Percentiles rank a stretch among this genome's conserved stretches.
These are phyloP conservation scores for Penicillium bialowiezense DNA, from an alignment of 495 filamentous ascomycete genomes.

Conservation along the genomic window DNA sequence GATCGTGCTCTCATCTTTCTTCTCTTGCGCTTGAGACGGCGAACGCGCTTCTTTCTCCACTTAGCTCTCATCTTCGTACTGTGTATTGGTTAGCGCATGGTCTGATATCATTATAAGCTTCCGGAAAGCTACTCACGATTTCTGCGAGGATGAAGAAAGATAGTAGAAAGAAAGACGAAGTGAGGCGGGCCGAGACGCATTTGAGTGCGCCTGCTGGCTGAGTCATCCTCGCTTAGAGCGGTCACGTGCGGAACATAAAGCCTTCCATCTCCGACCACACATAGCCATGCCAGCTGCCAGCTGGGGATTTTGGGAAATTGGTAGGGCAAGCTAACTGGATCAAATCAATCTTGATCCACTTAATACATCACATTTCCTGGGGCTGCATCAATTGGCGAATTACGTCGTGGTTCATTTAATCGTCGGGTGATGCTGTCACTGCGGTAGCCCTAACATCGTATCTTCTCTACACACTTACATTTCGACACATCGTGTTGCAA, in stretches of 20 bases:
- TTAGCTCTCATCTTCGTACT: conserved; percentile 92
- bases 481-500: too few species aligned
- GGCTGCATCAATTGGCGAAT: background rate
- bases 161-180: conserved; percentile 48
- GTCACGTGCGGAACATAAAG: background rate
- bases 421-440: background rate
- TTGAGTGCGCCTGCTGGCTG: conserved; percentile 47
- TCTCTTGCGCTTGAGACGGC: conserved; percentile 96
- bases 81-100: conserved; percentile 27
- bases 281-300: conserved; percentile 6
- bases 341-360: background rate
- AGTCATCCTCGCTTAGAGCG: conserved; percentile 38
- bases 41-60: conserved; percentile 99
- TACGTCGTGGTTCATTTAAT: background rate
- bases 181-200: conserved; percentile 31
- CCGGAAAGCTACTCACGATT: conserved; percentile 44
- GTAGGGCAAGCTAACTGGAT: conserved; percentile 2
- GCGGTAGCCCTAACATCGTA: background rate
- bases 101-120: conserved; percentile 1
- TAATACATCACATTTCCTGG: background rate
- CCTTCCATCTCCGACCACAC: conserved; percentile 7
- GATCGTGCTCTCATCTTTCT: conserved; percentile 96
- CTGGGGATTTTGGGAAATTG: conserved; percentile 5
- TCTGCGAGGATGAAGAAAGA: conserved; percentile 52
- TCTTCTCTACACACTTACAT: too few species aligned